Conservation (phyloP, 148 eudicot species). For the Dianthus caryophyllus region DNA sequence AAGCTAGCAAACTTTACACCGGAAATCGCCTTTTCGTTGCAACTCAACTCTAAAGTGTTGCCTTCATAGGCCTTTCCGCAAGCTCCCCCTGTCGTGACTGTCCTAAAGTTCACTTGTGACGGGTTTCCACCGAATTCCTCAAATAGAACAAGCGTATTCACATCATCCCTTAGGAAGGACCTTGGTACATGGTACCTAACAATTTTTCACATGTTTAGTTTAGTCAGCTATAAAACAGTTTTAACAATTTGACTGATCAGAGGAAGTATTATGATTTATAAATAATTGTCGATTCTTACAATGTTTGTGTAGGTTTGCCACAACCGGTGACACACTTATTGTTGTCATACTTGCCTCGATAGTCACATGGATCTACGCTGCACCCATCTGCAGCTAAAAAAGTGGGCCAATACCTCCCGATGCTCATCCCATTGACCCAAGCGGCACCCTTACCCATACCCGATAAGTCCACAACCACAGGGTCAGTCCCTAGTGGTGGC, state of each 20-base stretch:
- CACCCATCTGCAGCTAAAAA: conserved; percentile 43
- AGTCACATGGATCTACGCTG: conserved; percentile 42
- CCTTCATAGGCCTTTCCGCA: conserved; percentile 51
- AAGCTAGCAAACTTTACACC: conserved; percentile 45
- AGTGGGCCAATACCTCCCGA: conserved; percentile 51
- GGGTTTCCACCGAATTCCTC: conserved; percentile 74
- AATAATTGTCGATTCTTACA: conserved; percentile 23
- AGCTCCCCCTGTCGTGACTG: conserved; percentile 28
- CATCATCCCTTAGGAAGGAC: conserved; percentile 32
- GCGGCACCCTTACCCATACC: conserved; percentile 50
- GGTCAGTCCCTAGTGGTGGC: conserved; percentile 43
- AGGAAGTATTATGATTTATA: no score
- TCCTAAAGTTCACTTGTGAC: conserved; percentile 48
- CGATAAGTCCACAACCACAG: conserved; percentile 35
- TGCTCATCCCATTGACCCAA: conserved; percentile 47
- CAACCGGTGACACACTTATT: conserved; percentile 43
- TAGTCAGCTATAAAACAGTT: background rate
- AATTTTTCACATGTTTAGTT: background rate
- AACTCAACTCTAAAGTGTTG: conserved; percentile 33
- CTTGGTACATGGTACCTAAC: conserved; percentile 72
- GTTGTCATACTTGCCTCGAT: conserved; percentile 45
- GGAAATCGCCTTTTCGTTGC: conserved; percentile 39
- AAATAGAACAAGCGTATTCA: conserved; percentile 53
- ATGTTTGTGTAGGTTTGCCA: conserved; percentile 57
- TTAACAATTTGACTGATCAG: no score